Conservation (phyloP, 2,329 filamentous ascomycete species). For the Aureobasidium sp. region DNA sequence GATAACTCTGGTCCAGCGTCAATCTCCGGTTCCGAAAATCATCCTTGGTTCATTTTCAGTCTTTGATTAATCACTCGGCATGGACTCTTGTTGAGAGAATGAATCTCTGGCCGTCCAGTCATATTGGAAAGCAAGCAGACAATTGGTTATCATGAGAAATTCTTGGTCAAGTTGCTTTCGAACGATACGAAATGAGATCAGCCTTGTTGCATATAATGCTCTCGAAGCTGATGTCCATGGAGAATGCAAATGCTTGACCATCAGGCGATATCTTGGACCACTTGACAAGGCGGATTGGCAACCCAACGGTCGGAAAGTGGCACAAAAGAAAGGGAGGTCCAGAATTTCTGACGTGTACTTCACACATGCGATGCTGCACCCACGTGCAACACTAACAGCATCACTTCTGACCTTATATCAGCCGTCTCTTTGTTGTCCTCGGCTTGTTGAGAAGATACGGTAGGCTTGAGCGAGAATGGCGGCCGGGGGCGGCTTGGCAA, state of each 20-base stretch:
- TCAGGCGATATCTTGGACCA: neutral
- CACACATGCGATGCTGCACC: neutral
- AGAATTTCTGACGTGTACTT: neutral
- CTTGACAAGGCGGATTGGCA: neutral
- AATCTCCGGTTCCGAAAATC: no score
- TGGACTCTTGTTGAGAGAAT: neutral
- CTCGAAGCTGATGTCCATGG: neutral
- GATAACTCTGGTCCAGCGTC: no score
- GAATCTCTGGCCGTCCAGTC: neutral
- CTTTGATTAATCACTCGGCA: neutral
- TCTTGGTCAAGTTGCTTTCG: neutral
- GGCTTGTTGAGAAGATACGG: neutral
- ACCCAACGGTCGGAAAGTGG: constrained; percentile 1
- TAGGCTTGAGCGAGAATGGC: neutral
- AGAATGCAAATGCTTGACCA: neutral
- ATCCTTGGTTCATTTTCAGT: no score
- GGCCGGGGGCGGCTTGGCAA: constrained; percentile 6
- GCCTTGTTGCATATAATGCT: neutral
- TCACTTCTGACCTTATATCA: constrained; percentile 1
- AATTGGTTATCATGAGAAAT: neutral
- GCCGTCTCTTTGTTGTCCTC: constrained; percentile 2
- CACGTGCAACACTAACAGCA: constrained; percentile 3
- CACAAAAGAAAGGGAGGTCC: neutral
- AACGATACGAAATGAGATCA: neutral
- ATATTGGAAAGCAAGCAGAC: neutral